phyloP scores from a whole-genome alignment of 225 moss, liverwort and hornwort species.

The Pleurozium schreberi region DNA sequence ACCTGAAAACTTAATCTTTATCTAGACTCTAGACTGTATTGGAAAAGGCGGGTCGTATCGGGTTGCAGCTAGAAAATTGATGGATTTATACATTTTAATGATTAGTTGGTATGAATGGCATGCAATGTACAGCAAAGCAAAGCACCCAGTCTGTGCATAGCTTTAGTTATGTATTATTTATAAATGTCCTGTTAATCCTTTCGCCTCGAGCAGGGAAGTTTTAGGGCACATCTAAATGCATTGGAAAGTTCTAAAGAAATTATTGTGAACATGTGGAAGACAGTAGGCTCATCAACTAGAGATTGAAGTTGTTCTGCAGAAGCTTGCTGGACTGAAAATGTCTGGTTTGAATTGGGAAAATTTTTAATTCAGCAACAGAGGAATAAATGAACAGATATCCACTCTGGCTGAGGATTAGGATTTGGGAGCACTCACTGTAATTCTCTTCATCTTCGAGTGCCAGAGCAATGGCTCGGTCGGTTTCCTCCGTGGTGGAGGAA shows the following conservation, averaged over 20 bases:
- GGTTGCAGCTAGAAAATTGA: not conserved
- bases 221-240: not conserved
- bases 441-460: constrained; percentile 26
- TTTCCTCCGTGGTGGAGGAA: constrained; percentile 1
- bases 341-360: not conserved
- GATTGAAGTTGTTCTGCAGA: not conserved
- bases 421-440: constrained; percentile 1
- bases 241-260: not conserved
- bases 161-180: not conserved
- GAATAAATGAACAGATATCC: not conserved
- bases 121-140: not conserved
- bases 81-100: not conserved
- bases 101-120: not conserved
- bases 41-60: not conserved
- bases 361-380: not conserved
- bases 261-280: not conserved
- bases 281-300: not conserved
- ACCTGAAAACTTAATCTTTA: not conserved
- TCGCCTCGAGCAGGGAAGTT: not conserved
- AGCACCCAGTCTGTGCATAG: not conserved
- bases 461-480: constrained; percentile 28
- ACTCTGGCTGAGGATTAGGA: not conserved
- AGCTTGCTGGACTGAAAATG: not conserved
- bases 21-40: not conserved
- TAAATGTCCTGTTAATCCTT: no score